phyloP scores from a whole-genome alignment of 176 grass and related monocot species.

The Carex pumila region DNA sequence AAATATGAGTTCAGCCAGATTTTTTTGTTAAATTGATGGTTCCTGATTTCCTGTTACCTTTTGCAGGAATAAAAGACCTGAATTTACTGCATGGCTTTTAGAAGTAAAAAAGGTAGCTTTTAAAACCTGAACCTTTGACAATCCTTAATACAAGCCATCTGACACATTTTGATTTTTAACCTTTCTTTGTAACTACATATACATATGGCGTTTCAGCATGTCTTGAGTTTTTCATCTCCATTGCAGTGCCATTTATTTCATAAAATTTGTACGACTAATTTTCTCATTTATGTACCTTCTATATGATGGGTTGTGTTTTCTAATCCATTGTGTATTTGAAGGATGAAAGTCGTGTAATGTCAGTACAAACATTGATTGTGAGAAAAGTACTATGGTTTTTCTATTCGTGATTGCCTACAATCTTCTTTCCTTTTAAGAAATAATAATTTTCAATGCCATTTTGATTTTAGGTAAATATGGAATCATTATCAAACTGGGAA shows the following conservation, averaged over 20 bases:
- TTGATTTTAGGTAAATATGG: constrained; percentile 69
- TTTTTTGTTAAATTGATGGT: neutral
- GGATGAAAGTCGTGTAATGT: neutral
- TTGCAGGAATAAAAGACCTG: constrained; percentile 88
- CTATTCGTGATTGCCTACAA: neutral
- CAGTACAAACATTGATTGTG: neutral
- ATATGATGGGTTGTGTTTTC: neutral
- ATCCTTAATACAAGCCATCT: neutral
- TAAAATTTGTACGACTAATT: neutral
- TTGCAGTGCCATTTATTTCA: neutral
- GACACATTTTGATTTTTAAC: neutral
- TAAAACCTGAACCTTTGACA: neutral
- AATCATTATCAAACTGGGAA: constrained; percentile 88
- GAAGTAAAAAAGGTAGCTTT: constrained; percentile 85
- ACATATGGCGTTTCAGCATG: neutral
- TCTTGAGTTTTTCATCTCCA: neutral
- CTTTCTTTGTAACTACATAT: neutral
- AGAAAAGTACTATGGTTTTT: neutral
- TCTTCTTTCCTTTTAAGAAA: neutral
- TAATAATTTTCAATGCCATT: constrained; percentile 10
- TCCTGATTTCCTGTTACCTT: neutral
- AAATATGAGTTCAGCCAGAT: neutral
- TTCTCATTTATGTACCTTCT: neutral
- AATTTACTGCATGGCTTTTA: constrained; percentile 90
- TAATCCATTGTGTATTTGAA: neutral